phyloP scores from a whole-genome alignment of 2,329 filamentous ascomycete genomes.

The Elsinoe arachidis region DNA sequence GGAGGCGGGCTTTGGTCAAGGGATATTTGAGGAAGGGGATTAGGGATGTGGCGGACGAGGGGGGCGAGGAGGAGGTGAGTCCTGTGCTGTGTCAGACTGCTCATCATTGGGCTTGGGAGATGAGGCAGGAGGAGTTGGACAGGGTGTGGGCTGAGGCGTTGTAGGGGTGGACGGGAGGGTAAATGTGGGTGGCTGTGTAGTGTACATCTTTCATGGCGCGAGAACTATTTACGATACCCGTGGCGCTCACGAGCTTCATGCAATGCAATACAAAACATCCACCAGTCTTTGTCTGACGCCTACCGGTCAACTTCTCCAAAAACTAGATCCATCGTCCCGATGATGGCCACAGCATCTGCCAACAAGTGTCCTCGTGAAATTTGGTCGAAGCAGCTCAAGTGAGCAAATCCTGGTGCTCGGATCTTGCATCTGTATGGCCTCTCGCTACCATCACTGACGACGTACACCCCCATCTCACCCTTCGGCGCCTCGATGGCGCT shows the following conservation, averaged over 20 bases:
- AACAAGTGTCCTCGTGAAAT: slow-evolving; percentile 84
- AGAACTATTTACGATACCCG: background rate
- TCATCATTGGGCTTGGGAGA: slow-evolving; percentile 48
- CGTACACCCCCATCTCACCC: slow-evolving; percentile 97
- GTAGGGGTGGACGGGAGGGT: background rate
- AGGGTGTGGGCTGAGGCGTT: slow-evolving; percentile 33
- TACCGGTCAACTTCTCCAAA: slow-evolving; percentile 53
- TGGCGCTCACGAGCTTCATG: background rate
- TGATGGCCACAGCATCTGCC: slow-evolving; percentile 93
- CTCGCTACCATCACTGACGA: slow-evolving; percentile 94
- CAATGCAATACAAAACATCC: background rate
- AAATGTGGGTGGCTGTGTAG: background rate
- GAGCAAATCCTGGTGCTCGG: slow-evolving; percentile 90
- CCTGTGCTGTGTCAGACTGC: slow-evolving; percentile 50
- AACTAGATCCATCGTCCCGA: slow-evolving; percentile 60
- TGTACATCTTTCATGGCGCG: slow-evolving; percentile 4
- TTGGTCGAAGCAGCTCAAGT: slow-evolving; percentile 90
- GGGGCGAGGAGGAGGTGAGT: slow-evolving; percentile 40
- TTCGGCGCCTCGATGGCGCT: slow-evolving; percentile 98
- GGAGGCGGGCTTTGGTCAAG: slow-evolving; percentile 44
- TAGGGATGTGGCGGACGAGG: slow-evolving; percentile 40
- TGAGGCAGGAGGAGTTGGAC: slow-evolving; percentile 43
- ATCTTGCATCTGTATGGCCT: slow-evolving; percentile 97
- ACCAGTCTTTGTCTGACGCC: background rate
- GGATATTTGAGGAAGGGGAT: slow-evolving; percentile 43